These are phyloP conservation scores for Eucalyptus pauciflora DNA, from an alignment of 345 rosid genomes.

Conservation along the genomic window DNA sequence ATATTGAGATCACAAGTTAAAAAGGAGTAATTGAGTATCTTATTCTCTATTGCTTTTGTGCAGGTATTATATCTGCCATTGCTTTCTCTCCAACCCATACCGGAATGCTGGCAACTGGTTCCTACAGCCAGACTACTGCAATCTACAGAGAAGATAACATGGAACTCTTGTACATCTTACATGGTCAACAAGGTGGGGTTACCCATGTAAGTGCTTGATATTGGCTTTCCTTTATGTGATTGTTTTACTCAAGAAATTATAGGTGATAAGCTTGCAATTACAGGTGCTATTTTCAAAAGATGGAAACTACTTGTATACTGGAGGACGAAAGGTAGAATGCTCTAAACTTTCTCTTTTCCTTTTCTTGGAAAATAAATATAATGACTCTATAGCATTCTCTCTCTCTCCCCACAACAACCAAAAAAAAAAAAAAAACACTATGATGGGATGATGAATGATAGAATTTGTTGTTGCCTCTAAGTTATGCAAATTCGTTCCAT, in stretches of 20 bases:
- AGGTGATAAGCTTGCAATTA: constrained; percentile 4
- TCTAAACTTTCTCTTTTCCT: not conserved
- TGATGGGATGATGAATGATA: not conserved
- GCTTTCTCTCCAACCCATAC: constrained; percentile 73
- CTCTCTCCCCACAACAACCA: no score
- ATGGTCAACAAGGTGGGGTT: constrained; percentile 95
- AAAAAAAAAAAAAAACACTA: no score
- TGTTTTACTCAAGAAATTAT: not conserved
- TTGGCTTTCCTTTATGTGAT: not conserved
- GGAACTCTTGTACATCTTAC: constrained; percentile 85
- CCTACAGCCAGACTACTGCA: constrained; percentile 81
- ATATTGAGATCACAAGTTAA: not conserved
- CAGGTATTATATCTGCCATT: constrained; percentile 81
- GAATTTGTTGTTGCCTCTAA: not conserved
- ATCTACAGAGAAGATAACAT: constrained; percentile 87
- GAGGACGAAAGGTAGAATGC: constrained; percentile 78
- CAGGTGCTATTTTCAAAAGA: constrained; percentile 94
- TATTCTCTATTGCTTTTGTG: constrained; percentile 1
- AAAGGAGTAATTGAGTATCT: not conserved
- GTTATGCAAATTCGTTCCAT: not conserved
- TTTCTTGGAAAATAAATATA: not conserved
- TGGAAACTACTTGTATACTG: constrained; percentile 87
- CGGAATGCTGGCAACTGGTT: constrained; percentile 90
- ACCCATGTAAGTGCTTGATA: constrained; percentile 63
- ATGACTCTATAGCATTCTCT: not conserved